These are phyloP conservation scores for Ophiocordyceps camponoti-saundersi DNA, from an alignment of 2,329 filamentous ascomycete genomes.

Conservation along the genomic window DNA sequence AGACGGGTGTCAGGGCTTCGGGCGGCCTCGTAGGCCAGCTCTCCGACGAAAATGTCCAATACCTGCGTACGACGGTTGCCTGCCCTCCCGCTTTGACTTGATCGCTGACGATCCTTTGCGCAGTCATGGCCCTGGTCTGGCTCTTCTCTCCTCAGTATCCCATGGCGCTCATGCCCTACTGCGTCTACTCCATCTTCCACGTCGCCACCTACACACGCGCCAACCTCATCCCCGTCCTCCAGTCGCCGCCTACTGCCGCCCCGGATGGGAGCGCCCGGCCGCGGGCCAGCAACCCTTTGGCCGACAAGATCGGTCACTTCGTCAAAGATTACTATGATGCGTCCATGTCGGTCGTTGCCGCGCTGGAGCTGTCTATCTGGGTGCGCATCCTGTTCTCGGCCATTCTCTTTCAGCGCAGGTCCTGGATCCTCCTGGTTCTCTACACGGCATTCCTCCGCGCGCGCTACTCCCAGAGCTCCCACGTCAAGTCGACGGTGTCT, in stretches of 20 bases:
- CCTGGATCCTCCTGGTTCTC: slow-evolving; percentile 70
- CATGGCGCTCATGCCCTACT: slow-evolving; percentile 81
- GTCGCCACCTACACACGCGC: slow-evolving; percentile 91
- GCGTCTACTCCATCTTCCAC: slow-evolving; percentile 96
- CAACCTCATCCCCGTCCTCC: slow-evolving; percentile 77
- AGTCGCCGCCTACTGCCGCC: slow-evolving; percentile 44
- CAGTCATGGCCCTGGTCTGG: slow-evolving; percentile 91
- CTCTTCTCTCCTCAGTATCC: slow-evolving; percentile 80
- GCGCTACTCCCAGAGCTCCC: slow-evolving; percentile 75
- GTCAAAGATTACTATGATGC: slow-evolving; percentile 97
- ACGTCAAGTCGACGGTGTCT: slow-evolving; percentile 71
- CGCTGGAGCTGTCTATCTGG: slow-evolving; percentile 78
- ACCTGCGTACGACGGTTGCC: slow-evolving; percentile 51
- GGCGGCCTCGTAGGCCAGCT: slow-evolving; percentile 47
- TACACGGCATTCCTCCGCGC: slow-evolving; percentile 91
- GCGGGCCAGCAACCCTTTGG: slow-evolving; percentile 38
- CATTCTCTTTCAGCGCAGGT: slow-evolving; percentile 74
- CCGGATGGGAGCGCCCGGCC: slow-evolving; percentile 38
- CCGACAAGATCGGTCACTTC: slow-evolving; percentile 76
- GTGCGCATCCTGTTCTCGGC: slow-evolving; percentile 66
- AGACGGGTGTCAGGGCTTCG: slow-evolving; percentile 48
- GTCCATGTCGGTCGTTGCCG: slow-evolving; percentile 85
- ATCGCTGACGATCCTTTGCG: slow-evolving; percentile 1
- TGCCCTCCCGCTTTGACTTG: neutral
- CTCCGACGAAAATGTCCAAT: slow-evolving; percentile 93